These are phyloP conservation scores for Candida odintsovae DNA, from an alignment of 805 yeast species.

Conservation along the genomic window DNA sequence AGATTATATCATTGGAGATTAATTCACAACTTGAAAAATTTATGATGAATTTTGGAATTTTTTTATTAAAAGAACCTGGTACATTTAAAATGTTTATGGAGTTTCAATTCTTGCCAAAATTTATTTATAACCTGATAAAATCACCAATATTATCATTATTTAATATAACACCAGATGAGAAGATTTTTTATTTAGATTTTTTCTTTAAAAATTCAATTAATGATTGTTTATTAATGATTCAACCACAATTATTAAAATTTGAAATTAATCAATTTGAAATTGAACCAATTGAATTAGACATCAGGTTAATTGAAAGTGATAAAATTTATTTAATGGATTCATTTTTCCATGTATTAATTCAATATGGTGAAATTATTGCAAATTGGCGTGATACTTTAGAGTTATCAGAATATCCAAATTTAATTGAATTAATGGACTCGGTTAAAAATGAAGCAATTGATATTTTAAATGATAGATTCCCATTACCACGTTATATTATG, in stretches of 20 bases:
- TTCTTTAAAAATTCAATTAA: conserved; percentile 79
- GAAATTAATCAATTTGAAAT: conserved; percentile 61
- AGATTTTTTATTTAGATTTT: conserved; percentile 87
- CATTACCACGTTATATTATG: conserved; percentile 90
- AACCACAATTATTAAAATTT: conserved; percentile 85
- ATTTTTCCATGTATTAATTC: conserved; percentile 89
- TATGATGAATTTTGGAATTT: conserved; percentile 84
- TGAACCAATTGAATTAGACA: conserved; percentile 81
- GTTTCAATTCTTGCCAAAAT: conserved; percentile 85
- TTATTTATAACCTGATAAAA: conserved; percentile 86
- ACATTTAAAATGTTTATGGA: conserved; percentile 76
- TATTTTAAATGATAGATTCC: conserved; percentile 83
- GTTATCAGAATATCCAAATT: conserved; percentile 75
- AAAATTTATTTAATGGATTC: conserved; percentile 84
- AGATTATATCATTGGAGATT: conserved; percentile 72
- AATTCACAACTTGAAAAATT: conserved; percentile 84
- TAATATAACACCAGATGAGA: conserved; percentile 96
- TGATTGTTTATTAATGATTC: conserved; percentile 93
- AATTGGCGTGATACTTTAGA: conserved; percentile 93
- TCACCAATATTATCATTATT: conserved; percentile 91
- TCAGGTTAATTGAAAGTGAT: conserved; percentile 82
- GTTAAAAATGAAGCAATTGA: conserved; percentile 88
- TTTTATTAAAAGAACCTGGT: conserved; percentile 72
- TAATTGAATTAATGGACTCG: conserved; percentile 71
- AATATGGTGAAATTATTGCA: conserved; percentile 86